Evolutionary conservation across 257 asterid genomes (phyloP).

Genomic region (Solanum sitiens): DNA sequence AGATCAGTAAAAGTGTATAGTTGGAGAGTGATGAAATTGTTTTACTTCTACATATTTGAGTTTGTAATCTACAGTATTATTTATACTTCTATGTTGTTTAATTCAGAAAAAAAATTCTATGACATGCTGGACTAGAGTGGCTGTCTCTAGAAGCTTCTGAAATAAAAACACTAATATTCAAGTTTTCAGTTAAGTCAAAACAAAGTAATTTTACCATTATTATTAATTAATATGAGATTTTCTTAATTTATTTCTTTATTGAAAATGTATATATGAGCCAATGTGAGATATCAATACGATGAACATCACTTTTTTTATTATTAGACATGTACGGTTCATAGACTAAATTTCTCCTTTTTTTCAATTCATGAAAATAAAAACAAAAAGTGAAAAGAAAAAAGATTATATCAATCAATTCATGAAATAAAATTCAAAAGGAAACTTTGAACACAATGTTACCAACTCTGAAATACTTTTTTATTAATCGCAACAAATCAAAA

Average conservation of each 20-base stretch:
- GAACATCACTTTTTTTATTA: background rate
- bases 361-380: background rate
- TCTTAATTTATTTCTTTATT: background rate
- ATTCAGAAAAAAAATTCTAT: background rate
- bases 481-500: too few relatives aligned
- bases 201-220: too few relatives aligned
- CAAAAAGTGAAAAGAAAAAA: background rate
- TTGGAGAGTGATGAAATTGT: background rate
- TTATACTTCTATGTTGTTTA: background rate
- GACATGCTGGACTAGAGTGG: background rate
- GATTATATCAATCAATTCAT: background rate
- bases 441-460: too few relatives aligned
- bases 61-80: background rate
- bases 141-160: too few relatives aligned
- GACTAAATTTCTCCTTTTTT: background rate
- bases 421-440: too few relatives aligned
- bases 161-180: background rate
- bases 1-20: background rate
- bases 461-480: too few relatives aligned
- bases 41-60: background rate
- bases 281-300: background rate
- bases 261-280: background rate
- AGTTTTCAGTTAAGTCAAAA: background rate
- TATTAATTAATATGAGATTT: too few relatives aligned
- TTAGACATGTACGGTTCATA: background rate